Evolutionary conservation across 345 rosid genomes (phyloP), one percentile per base, ranked within the genome.

Genomic region (Cochlearia excelsa): DNA sequence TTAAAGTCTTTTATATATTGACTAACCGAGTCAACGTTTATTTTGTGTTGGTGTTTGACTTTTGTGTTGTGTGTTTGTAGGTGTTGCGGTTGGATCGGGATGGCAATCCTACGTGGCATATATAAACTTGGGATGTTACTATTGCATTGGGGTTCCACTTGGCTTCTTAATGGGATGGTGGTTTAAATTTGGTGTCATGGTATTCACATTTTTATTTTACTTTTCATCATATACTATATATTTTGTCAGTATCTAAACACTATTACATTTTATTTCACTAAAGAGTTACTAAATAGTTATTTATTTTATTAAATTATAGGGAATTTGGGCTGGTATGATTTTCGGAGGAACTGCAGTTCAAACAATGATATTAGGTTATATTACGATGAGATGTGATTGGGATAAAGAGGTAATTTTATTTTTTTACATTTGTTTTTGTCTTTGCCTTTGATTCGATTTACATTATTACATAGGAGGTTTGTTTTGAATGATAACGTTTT

Each of bases 21-120:
- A 1, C 1, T 28, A 16, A 16, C 5, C 0, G 5, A 56, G 35
- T 40, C 50, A 66, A 56, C 0, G 51, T 16, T 34, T 34, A 34
- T 1, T 33, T 57, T 49, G n/a, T 41, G 37, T 58, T 50, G 42
- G 43, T 43, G 6, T 56, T 39, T 23, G 1, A 28, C 9, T 35
- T 0, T 29, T 38, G 67, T 46, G 9, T 1, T 3, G 6, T 34
- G 37, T 37, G 40, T 37, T 16, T 16, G 7, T 45, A 89, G 97
- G 99, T 43, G 97, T 93, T 30, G 96, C 99, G 4, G 86, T 93
- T 43, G 99, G 99, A 44, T 93, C 97, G 3, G 99, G 99, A 4
- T 93, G 95, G 97, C 97, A 89, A 74, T 81, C 91, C 1, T 81
- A 79, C 6, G 91, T 88, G 62, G 98, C 97, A 0, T 92, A 86